These are phyloP conservation scores for Entomortierella chlamydospora DNA, from an alignment of 192 early-diverging fungal species.

Conservation along the genomic window DNA sequence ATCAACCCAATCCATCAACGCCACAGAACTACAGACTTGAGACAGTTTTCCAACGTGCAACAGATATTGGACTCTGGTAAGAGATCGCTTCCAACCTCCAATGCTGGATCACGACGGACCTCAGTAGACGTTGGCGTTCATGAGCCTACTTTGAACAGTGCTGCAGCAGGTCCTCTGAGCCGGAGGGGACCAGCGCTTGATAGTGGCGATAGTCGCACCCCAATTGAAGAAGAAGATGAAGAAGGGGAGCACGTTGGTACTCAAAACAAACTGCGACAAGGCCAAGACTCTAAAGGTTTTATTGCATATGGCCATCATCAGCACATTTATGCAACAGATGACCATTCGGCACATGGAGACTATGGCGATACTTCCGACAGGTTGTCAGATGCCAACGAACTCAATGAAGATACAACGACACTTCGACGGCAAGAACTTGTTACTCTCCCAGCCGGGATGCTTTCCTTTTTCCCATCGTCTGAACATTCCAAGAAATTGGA, in stretches of 20 bases:
- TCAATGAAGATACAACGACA: not conserved
- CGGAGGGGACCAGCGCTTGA: not conserved
- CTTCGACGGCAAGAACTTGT: constrained; percentile 38
- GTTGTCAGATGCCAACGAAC: not conserved
- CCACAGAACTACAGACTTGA: constrained; percentile 28
- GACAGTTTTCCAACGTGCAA: constrained; percentile 23
- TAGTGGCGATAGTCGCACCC: not conserved
- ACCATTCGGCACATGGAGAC: not conserved
- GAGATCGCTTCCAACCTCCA: constrained; percentile 15
- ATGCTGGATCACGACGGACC: constrained; percentile 23
- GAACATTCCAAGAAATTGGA: constrained; percentile 42
- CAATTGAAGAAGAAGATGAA: constrained; percentile 11
- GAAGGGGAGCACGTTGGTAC: not conserved
- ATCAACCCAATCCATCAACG: constrained; percentile 50
- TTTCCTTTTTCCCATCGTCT: constrained; percentile 43
- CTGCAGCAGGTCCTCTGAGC: not conserved
- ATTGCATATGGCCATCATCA: constrained; percentile 34
- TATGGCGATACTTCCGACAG: not conserved
- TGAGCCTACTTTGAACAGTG: not conserved
- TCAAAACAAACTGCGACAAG: not conserved
- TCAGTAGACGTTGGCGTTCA: constrained; percentile 15
- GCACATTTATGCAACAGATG: constrained; percentile 28
- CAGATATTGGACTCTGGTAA: constrained; percentile 1
- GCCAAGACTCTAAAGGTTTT: constrained; percentile 5
- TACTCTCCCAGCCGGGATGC: constrained; percentile 37